Evolutionary conservation across 441 rosid genomes (phyloP), one percentile per base, ranked within the genome.

Genomic region (Croton laevigatus): DNA sequence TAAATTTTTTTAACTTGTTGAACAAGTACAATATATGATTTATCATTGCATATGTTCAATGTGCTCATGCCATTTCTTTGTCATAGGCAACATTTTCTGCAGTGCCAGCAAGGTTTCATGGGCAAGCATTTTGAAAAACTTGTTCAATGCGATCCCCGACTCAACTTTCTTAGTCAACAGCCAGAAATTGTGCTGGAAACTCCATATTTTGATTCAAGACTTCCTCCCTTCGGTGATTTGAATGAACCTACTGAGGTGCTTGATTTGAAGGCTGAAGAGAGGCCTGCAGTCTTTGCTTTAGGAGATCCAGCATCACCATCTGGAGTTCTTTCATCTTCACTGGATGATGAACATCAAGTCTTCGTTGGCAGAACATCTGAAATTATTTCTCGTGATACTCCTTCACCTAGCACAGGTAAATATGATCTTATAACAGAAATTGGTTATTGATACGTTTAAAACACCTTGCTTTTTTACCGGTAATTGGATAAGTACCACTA

Each of bases 71-170:
- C 65, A 51, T 22, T 13, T 14, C 40, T 69, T 62, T 65, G 64
- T 5, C 23, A 8, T 54, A 88, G 92, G 85, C 78, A 13, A 45
- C 89, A 85, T 86, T 79, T 82, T 71, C 79, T 88, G 68, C 85
- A 77, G 71, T 86, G 86, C 75, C 82, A 81, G 16, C 85, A 68
- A 55, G 88, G 87, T 22, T 59, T 83, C 69, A 32, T 88, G 44
- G 82, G 82, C 20, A 88, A 79, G 78, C 90, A 86, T 75, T 86
- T 83, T 51, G 88, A 88, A 73, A 86, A 86, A 79, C 88, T 88
- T 58, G 65, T 81, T 65, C 90, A 86, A 55, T 88, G 90, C 46
- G 92, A 88, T 76, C 85, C 84, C 23, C 90, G 87, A 12, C 86
- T 88, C 57, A 80, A 83, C 71, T 81, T 77, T 68, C 80, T 88